Conservation (phyloP, 257 asterid genomes). For the Schizonepeta tenuifolia region DNA sequence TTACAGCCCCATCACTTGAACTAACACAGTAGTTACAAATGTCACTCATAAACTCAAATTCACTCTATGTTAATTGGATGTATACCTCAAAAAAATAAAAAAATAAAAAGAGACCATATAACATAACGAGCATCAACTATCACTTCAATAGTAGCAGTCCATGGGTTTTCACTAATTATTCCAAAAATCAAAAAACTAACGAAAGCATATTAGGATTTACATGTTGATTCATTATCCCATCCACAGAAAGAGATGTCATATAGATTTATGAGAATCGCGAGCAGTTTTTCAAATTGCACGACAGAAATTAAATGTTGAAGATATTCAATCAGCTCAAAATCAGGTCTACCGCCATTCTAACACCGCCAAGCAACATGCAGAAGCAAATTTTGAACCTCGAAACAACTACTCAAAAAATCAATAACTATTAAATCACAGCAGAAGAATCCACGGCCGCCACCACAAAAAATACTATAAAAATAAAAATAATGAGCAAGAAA, state of each 20-base stretch:
- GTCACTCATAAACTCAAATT: background rate
- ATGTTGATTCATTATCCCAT: background rate
- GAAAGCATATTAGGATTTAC: background rate
- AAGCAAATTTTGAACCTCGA: slow-evolving; percentile 27
- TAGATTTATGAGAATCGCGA: background rate
- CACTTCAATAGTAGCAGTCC: background rate
- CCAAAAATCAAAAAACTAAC: background rate
- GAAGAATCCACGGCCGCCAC: background rate
- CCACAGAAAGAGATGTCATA: slow-evolving; percentile 1
- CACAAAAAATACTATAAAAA: background rate
- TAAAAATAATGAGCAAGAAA: background rate
- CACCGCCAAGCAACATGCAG: slow-evolving; percentile 39
- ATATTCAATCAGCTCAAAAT: background rate
- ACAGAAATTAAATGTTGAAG: background rate
- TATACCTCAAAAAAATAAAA: background rate
- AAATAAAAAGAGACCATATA: background rate
- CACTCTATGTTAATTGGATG: background rate
- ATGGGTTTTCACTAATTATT: background rate
- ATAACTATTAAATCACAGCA: background rate
- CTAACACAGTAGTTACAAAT: background rate
- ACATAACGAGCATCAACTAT: background rate
- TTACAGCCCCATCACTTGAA: slow-evolving; percentile 5
- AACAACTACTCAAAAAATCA: background rate
- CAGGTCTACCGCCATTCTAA: slow-evolving; percentile 26
- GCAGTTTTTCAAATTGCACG: slow-evolving; percentile 5